phyloP scores from a whole-genome alignment of 1,284 basidiomycete genomes.

The Cystobasidium sp. region DNA sequence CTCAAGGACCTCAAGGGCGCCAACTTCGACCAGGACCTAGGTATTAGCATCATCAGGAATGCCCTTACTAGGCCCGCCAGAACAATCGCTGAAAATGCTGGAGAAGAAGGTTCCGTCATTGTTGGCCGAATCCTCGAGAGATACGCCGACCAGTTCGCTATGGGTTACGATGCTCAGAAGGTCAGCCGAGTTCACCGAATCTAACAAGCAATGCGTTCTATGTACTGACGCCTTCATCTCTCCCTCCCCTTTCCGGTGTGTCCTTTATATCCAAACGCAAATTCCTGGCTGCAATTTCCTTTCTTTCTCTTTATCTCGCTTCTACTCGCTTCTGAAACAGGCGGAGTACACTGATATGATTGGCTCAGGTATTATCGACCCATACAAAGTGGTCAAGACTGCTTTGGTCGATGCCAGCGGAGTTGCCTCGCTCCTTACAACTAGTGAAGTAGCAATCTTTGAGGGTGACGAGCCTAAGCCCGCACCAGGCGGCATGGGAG shows the following conservation, averaged over 20 bases:
- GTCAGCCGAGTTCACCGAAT: neutral
- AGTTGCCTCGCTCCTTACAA: slow-evolving; percentile 73
- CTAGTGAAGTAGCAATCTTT: slow-evolving; percentile 89
- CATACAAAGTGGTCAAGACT: slow-evolving; percentile 70
- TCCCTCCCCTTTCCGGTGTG: too few relatives aligned
- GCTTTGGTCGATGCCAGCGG: slow-evolving; percentile 81
- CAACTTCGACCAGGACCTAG: slow-evolving; percentile 98
- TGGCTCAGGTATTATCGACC: slow-evolving; percentile 82
- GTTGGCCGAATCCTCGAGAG: slow-evolving; percentile 80
- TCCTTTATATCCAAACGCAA: neutral
- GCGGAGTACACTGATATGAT: slow-evolving; percentile 96
- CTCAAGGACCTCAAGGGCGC: slow-evolving; percentile 75
- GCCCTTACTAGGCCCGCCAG: slow-evolving; percentile 78
- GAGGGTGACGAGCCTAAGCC: slow-evolving; percentile 84
- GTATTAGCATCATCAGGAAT: slow-evolving; percentile 88
- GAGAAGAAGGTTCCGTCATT: slow-evolving; percentile 91
- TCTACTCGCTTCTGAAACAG: slow-evolving; percentile 33
- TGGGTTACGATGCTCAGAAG: slow-evolving; percentile 88
- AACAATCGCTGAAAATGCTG: slow-evolving; percentile 91
- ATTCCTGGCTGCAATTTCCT: neutral
- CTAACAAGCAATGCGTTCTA: neutral
- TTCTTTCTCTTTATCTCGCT: neutral
- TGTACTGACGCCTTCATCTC: neutral
- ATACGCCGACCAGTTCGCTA: slow-evolving; percentile 75
- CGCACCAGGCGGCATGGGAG: slow-evolving; percentile 55